Conservation (phyloP, 164 flowering plant genomes). For the Berberis vulgaris region DNA sequence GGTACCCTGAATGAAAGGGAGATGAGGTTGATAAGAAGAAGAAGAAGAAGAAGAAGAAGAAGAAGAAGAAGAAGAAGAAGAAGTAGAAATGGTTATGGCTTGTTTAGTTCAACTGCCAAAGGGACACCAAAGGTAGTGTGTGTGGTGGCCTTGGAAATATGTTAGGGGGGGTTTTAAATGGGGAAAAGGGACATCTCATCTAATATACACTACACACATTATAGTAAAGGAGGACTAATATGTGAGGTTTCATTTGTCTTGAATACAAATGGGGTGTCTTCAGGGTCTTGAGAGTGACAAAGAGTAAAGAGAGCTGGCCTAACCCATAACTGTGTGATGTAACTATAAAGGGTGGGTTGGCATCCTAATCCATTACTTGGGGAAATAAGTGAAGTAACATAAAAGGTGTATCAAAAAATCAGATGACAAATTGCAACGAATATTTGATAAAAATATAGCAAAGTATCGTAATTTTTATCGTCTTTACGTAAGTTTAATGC, state of each 20-base stretch:
- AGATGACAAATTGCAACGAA: too few species aligned
- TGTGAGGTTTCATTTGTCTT: neutral
- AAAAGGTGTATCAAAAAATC: too few species aligned
- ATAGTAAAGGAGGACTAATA: neutral
- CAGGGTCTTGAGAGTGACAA: neutral
- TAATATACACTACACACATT: neutral
- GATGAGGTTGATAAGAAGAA: neutral
- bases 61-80: neutral
- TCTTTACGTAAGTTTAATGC: too few species aligned
- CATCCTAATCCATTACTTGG: too few species aligned
- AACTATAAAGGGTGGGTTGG: too few species aligned
- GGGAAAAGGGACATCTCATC: constrained; percentile 16
- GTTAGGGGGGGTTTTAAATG: too few species aligned
- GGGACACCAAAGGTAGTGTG: neutral
- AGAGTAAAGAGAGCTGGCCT: too few species aligned
- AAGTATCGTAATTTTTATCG: too few species aligned
- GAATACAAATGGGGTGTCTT: neutral
- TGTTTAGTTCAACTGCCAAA: neutral
- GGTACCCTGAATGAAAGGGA: neutral
- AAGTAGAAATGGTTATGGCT: too few species aligned
- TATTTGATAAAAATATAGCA: too few species aligned
- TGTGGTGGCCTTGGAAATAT: constrained; percentile 2
- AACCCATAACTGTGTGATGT: too few species aligned
- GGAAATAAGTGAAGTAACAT: too few species aligned
- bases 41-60: neutral